Percentiles rank a stretch among this genome's conserved stretches.
These are phyloP conservation scores for Zygotorulaspora florentina DNA, from an alignment of 805 yeast species.

Conservation along the genomic window DNA sequence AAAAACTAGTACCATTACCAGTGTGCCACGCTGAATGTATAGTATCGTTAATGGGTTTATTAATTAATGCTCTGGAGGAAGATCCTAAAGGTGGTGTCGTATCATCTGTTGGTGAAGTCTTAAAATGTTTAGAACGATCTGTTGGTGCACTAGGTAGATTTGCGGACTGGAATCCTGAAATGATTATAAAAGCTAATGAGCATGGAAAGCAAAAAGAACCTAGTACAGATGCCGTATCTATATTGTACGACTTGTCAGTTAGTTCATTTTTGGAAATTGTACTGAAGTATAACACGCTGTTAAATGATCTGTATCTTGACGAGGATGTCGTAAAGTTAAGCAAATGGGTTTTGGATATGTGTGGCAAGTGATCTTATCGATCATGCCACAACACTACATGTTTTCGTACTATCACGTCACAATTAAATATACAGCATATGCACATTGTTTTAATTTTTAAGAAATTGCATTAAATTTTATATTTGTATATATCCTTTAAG, in stretches of 20 bases:
- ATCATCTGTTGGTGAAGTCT: constrained; percentile 52
- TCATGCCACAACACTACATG: neutral
- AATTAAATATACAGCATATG: no score
- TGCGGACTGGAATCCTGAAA: constrained; percentile 33
- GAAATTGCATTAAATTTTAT: neutral
- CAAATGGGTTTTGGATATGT: constrained; percentile 63
- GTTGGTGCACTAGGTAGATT: constrained; percentile 51
- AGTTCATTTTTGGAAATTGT: constrained; percentile 62
- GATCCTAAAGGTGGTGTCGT: constrained; percentile 54
- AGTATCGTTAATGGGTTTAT: constrained; percentile 49
- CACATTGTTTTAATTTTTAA: no score
- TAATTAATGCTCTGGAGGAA: constrained; percentile 54
- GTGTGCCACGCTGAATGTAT: constrained; percentile 64
- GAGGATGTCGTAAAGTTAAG: constrained; percentile 64
- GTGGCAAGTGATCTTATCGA: constrained; percentile 13
- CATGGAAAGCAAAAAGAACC: constrained; percentile 12
- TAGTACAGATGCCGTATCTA: constrained; percentile 43
- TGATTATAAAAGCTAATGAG: constrained; percentile 2
- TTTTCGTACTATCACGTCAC: no score
- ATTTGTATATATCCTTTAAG: neutral
- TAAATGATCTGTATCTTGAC: constrained; percentile 60
- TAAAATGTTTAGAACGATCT: constrained; percentile 57
- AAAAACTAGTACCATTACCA: constrained; percentile 56
- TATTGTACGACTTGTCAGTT: constrained; percentile 61
- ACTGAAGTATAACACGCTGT: constrained; percentile 54